A percentile compares a stretch with the other conserved stretches of the same genome.
Conservation (phyloP, 2,329 filamentous ascomycete species). For the Calycina herbarum region DNA sequence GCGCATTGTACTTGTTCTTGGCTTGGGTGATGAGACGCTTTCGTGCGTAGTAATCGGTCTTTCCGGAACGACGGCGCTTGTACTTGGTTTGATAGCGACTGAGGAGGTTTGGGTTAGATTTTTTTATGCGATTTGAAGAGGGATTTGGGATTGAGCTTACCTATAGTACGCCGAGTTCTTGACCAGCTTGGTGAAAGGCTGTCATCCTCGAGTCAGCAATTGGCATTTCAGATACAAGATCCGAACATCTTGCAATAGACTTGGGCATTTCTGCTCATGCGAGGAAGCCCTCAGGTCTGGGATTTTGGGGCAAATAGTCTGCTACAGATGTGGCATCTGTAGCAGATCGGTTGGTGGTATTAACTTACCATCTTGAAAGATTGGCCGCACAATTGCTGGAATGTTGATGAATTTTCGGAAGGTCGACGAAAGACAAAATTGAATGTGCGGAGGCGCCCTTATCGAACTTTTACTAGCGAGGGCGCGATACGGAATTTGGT, state of each 20-base stretch:
- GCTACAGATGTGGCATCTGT: conserved; percentile 16
- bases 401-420: conserved; percentile 47
- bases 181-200: conserved; percentile 91
- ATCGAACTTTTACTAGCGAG: neutral
- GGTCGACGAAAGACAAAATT: conserved; percentile 21
- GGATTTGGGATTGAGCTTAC: conserved; percentile 55
- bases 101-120: conserved; percentile 28
- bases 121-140: neutral
- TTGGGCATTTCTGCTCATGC: conserved; percentile 34
- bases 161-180: conserved; percentile 99
- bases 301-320: conserved; percentile 10
- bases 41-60: conserved; percentile 99
- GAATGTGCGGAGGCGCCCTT: neutral
- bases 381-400: conserved; percentile 39
- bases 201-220: conserved; percentile 92
- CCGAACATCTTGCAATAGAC: conserved; percentile 98
- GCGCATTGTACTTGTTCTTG: conserved; percentile 99
- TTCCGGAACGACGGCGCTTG: conserved; percentile 91
- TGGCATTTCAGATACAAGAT: conserved; percentile 85
- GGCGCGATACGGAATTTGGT: conserved; percentile 6
- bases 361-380: conserved; percentile 69
- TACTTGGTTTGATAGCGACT: conserved; percentile 99
- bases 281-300: conserved; percentile 23
- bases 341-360: conserved; percentile 32
- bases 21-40: conserved; percentile 99